These are phyloP conservation scores for Mallotus repandus DNA, from an alignment of 441 rosid species.

Conservation along the genomic window DNA sequence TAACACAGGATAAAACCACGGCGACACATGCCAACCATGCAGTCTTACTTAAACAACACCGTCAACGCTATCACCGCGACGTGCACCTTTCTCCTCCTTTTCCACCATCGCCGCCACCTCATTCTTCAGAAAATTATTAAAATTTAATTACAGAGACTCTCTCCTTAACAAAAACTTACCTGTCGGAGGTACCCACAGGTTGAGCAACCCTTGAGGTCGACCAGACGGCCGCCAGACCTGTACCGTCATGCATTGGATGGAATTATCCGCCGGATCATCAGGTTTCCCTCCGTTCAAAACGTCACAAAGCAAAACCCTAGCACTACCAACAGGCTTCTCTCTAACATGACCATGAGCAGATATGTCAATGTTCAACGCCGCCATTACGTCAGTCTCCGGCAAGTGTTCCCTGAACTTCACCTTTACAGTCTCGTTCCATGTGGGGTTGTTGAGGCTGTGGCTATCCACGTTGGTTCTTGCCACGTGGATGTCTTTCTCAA, in stretches of 20 bases:
- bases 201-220: constrained; percentile 15
- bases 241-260: constrained; percentile 19
- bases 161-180: no score
- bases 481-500: no score
- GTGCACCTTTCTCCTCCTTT: no score
- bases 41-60: neutral
- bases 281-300: constrained; percentile 21
- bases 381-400: constrained; percentile 8
- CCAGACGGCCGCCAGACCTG: constrained; percentile 26
- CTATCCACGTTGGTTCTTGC: no score
- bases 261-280: constrained; percentile 13
- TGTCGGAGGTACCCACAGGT: constrained; percentile 10
- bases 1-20: neutral
- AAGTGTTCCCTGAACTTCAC: constrained; percentile 10
- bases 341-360: constrained; percentile 17
- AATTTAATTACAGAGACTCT: no score
- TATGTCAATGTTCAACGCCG: constrained; percentile 19
- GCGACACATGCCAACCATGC: neutral
- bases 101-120: no score
- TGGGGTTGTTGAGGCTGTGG: constrained; percentile 5
- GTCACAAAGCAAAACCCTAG: constrained; percentile 21
- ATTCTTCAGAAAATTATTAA: no score
- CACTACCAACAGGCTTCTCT: constrained; percentile 21
- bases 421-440: constrained; percentile 23
- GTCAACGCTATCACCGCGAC: no score